Base-by-base conservation (phyloP, 2,329 filamentous ascomycete genomes). In the Epichloe amarillans region DNA sequence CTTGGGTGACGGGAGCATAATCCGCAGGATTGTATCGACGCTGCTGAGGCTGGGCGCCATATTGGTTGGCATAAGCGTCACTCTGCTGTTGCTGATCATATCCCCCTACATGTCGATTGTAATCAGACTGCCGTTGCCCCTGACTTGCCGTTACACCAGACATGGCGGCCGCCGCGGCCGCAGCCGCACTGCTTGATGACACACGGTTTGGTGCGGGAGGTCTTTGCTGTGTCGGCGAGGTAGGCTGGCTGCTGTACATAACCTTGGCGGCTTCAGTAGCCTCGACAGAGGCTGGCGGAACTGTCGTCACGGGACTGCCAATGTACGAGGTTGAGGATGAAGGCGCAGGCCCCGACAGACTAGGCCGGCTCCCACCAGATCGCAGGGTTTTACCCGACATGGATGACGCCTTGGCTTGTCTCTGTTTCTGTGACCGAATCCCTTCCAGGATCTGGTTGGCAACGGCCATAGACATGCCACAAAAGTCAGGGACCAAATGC, bases 401-500 rank as follows among this genome's bases (percentile, higher is more conserved):
- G 43, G 69, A 77, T 1, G 73, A 69, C 0, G 68, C 69, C 65
- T 80, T 78, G 49, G 74, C 73, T 68, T 85, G 75, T 47, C 73
- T 69, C 53, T 82, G 80, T 69, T 90, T 94, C 53, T 86, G 83
- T 47, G 82, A 82, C 62, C 88, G 81, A 59, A 96, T 86, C 47
- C 90, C 88, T 56, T 89, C 84, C 50, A 97, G 69, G 57, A 98
- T 96, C 63, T 94, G 83, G 66, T 96, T 97, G 42, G 93, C 93
- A 38, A 88, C 86, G 52, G 93, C 86, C 93, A 97, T 97, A 30
- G 89, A 94, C 89, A 98, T 98, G 59, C 93, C 93, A 66, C 93
- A 98, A 70, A 98, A 98, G 66, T 98, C 93, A 19, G 93, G 93
- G 35, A 98, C 91, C 58, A 98, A 80, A 68, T 98, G 93, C 19